Evolutionary conservation across 1,284 basidiomycete genomes (phyloP), one percentile per base, ranked within the genome.

Genomic region (Afroboletus lepidellus): DNA sequence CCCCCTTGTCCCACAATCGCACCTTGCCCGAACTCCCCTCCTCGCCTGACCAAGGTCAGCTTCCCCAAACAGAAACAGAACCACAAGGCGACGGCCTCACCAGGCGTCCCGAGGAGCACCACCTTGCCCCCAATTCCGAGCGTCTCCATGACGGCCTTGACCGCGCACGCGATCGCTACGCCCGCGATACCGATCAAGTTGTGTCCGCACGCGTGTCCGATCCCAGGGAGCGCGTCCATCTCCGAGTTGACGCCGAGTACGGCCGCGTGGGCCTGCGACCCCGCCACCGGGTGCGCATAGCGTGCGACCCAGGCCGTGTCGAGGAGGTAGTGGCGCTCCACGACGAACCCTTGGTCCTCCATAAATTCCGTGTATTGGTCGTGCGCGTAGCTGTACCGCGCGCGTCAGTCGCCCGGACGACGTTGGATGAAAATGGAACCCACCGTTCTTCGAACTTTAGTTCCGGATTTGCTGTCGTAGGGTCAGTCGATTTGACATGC

Each of bases 151-250:
- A 79, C 81, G 8, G 74, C 74, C 58, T 83, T 81, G 37, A 83
- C 74, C 2, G 79, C 82, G 47, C 86, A 73, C 1, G 87, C 79
- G 20, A 87, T 78, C 2, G 80, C 87, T 5, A 90, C 80, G 8
- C 87, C 88, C 51, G 74, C 67, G 44, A 90, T 84, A 4, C 85
- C 87, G 53, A 92, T 91, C 44, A 92, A 72, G 60, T 90, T 90
- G 65, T 91, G 87, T 2, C 87, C 88, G 59, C 89, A 90, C 0
- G 85, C 87, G 63, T 90, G 87, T 0, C 85, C 85, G 25, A 87
- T 74, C 1, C 79, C 82, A 41, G 77, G 77, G 16, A 87, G 69
- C 0, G 82, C 81, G 41, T 83, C 81, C 79, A 82, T 83, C 73
- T 93, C 90, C 8, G 85, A 85, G 65, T 90, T 90, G 50, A 90